Base-by-base conservation (phyloP, 495 filamentous ascomycete species). In the Staphylotrichum tortipilum region DNA sequence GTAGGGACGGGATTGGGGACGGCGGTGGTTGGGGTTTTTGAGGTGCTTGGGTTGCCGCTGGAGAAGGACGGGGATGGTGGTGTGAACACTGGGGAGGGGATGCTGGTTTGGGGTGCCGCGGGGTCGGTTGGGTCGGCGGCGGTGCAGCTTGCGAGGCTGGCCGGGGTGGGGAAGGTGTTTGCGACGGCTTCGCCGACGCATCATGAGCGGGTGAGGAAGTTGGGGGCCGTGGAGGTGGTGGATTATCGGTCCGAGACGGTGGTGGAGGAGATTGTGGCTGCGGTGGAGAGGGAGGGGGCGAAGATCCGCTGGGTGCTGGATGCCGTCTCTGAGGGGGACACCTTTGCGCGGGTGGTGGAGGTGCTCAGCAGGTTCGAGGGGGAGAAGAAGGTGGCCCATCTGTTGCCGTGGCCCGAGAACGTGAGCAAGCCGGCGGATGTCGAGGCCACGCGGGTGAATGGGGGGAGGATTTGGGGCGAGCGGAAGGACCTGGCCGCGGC, bases 61-160 rank as follows among this genome's bases (percentile, higher is more conserved):
- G n/a, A n/a, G n/a, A n/a, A n/a, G n/a, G n/a, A n/a, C n/a, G n/a
- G n/a, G n/a, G n/a, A n/a, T n/a, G n/a, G n/a, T n/a, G n/a, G n/a
- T n/a, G n/a, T n/a, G n/a, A n/a, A n/a, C n/a, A n/a, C n/a, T n/a
- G n/a, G n/a, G n/a, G 26, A 28, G 26, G 65, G 60, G 1, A 47
- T 86, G 0, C 62, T 85, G 4, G 62, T 85, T 43, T 86, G 80
- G 74, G 80, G 81, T 19, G 82, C 79, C 35, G 69, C 75, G 4
- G 70, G 70, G 0, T 75, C 75, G 14, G 76, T 82, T 9, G 83
- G 82, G 4, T 72, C 44, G 4, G 54, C 52, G 6, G 61, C 62
- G 6, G 64, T 73, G 30, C 69, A 71, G 49, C 59, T 71, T 10
- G 58, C 71, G 1, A 66, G 67, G 9, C 39, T 59, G 14, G 51